Evolutionary conservation across 805 yeast genomes (phyloP).

Genomic region (Jamesozyma spencerorum): DNA sequence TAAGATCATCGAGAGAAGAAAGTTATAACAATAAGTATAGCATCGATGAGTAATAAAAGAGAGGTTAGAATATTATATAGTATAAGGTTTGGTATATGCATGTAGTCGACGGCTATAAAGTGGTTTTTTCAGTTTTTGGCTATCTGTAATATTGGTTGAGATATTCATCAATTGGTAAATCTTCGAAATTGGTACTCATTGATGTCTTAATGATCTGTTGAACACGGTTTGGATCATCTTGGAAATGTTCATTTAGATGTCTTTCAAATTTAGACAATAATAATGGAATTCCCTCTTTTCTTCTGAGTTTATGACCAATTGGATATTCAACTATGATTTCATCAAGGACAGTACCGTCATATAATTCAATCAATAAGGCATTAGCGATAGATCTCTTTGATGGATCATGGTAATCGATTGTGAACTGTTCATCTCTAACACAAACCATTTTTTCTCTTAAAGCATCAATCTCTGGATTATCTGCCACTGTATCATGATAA

Average conservation of each 20-base stretch:
- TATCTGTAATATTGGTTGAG: slow-evolving; percentile 32
- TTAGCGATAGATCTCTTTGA: slow-evolving; percentile 50
- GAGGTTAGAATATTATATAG: no score
- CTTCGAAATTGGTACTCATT: slow-evolving; percentile 28
- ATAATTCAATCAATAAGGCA: slow-evolving; percentile 40
- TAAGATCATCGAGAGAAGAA: no score
- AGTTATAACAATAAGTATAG: no score
- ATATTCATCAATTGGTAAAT: slow-evolving; percentile 40
- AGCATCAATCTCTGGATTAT: slow-evolving; percentile 43
- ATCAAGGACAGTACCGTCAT: slow-evolving; percentile 45
- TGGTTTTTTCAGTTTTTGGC: background rate
- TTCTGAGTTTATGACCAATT: slow-evolving; percentile 48
- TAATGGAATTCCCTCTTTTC: slow-evolving; percentile 52
- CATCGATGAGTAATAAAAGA: no score
- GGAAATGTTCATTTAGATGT: slow-evolving; percentile 40
- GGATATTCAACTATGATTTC: slow-evolving; percentile 49
- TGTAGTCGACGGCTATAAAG: background rate
- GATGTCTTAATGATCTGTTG: slow-evolving; percentile 33
- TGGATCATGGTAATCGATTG: slow-evolving; percentile 47
- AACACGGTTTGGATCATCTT: slow-evolving; percentile 28
- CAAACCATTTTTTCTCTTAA: slow-evolving; percentile 48
- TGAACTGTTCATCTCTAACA: slow-evolving; percentile 40
- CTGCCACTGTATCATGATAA: slow-evolving; percentile 42
- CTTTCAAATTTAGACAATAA: slow-evolving; percentile 42
- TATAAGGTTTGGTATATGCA: no score